These are phyloP conservation scores for Dryas drummondii DNA, from an alignment of 306 rosid species.

Conservation along the genomic window DNA sequence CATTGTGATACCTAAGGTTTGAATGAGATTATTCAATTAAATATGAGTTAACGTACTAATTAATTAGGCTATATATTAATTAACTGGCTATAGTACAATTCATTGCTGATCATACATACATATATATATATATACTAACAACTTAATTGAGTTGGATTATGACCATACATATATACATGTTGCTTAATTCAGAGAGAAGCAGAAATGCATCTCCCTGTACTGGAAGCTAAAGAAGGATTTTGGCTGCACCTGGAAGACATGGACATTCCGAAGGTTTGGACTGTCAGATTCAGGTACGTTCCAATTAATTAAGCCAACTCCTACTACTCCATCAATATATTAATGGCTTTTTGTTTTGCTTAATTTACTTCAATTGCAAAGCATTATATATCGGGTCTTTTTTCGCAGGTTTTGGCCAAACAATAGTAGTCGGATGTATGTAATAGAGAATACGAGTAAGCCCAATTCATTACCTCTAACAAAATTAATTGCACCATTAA, in stretches of 20 bases:
- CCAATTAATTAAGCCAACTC: background rate
- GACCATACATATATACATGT: too few species aligned
- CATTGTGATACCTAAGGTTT: constrained; percentile 37
- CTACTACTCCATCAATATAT: background rate
- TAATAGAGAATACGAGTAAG: constrained; percentile 36
- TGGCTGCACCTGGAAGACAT: constrained; percentile 29
- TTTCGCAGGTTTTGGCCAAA: constrained; percentile 35
- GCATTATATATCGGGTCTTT: background rate
- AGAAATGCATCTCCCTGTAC: constrained; percentile 30
- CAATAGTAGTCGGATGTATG: constrained; percentile 26
- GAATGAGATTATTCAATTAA: background rate
- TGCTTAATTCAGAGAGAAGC: constrained; percentile 23
- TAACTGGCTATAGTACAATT: too few species aligned
- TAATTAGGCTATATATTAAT: too few species aligned
- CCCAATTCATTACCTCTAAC: background rate
- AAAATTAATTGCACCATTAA: background rate
- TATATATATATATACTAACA: background rate
- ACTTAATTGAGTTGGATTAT: background rate
- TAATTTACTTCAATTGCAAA: background rate
- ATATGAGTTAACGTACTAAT: too few species aligned
- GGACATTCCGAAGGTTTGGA: constrained; percentile 28
- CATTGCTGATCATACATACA: too few species aligned
- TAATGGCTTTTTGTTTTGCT: background rate
- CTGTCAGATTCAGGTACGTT: constrained; percentile 33
- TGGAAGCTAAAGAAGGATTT: constrained; percentile 4